A percentile compares a stretch with the other conserved stretches of the same genome.
Evolutionary conservation across 345 rosid genomes (phyloP).

Genomic region (Arabidopsis thaliana): TAIR10.1 NC_003075.7:17398001-17398500

Average conservation of each 20-base stretch:
- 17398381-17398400: background rate
- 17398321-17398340: constrained; percentile 4
- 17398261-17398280: too few relatives aligned
- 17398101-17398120: background rate
- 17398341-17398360: constrained; percentile 10
- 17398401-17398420: constrained; percentile 21
- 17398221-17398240: too few relatives aligned
- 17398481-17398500: constrained; percentile 26
- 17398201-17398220: too few relatives aligned
- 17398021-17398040: constrained; percentile 38
- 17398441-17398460: constrained; percentile 28
- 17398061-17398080: constrained; percentile 3
- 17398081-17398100: constrained; percentile 12
- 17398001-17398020: constrained; percentile 42
- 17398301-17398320: background rate
- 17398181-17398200: too few relatives aligned
- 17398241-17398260: too few relatives aligned
- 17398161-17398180: too few relatives aligned
- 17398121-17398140: background rate
- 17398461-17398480: background rate
- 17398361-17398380: background rate
- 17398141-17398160: too few relatives aligned
- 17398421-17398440: constrained; percentile 39
- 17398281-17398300: too few relatives aligned
- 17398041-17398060: constrained; percentile 15